These are phyloP conservation scores for Phytophthora boehmeriae DNA, from an alignment of 352 stramenopile genomes.

Conservation along the genomic window DNA sequence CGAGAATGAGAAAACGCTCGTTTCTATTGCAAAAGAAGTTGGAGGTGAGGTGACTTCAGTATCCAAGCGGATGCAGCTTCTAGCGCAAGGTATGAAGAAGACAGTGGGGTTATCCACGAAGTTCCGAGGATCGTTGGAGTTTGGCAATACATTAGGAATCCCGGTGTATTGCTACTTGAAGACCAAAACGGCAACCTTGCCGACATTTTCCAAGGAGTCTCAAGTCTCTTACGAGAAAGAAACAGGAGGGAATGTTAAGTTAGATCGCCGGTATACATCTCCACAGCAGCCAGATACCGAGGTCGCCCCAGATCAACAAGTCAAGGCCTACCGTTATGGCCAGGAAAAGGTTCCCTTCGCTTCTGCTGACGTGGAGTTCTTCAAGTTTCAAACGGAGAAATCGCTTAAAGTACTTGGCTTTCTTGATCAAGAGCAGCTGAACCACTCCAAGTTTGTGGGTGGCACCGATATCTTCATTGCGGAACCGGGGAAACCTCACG, in stretches of 20 bases:
- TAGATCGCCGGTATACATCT: conserved; percentile 75
- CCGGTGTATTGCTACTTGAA: conserved; percentile 84
- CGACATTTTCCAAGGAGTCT: conserved; percentile 77
- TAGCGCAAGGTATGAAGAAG: conserved; percentile 83
- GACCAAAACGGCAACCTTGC: conserved; percentile 72
- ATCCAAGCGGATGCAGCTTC: conserved; percentile 72
- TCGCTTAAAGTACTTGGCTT: conserved; percentile 80
- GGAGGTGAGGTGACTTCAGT: conserved; percentile 70
- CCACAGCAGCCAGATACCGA: conserved; percentile 76
- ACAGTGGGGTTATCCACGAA: conserved; percentile 74
- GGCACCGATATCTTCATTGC: conserved; percentile 77
- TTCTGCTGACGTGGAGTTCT: conserved; percentile 77
- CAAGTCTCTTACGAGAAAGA: conserved; percentile 68
- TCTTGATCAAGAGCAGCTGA: conserved; percentile 56
- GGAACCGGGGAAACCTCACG: conserved; percentile 73
- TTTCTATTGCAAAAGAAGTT: conserved; percentile 77
- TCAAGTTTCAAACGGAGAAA: conserved; percentile 85
- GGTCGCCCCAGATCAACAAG: conserved; percentile 66
- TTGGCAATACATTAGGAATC: conserved; percentile 67
- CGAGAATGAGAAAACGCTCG: conserved; percentile 89
- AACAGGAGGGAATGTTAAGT: conserved; percentile 60
- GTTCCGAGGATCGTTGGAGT: conserved; percentile 76
- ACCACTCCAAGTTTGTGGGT: conserved; percentile 60
- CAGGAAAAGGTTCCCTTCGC: conserved; percentile 83
- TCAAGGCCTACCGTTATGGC: conserved; percentile 85